These are phyloP conservation scores for Orbilia ellipsospora DNA, from an alignment of 2,329 filamentous ascomycete species.

Conservation along the genomic window DNA sequence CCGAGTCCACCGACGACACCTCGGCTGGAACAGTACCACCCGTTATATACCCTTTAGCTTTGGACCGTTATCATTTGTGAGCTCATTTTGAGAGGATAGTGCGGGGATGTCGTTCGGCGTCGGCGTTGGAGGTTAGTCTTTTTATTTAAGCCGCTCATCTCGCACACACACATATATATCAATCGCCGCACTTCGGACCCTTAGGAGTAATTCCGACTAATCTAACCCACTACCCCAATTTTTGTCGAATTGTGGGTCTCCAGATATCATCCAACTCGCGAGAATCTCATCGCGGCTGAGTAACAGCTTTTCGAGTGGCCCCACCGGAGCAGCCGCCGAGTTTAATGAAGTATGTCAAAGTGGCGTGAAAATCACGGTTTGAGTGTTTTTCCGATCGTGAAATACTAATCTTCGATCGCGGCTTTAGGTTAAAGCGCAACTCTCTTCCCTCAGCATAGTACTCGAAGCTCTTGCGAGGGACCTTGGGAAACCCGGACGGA, in stretches of 20 bases:
- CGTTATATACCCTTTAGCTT: conserved; percentile 8
- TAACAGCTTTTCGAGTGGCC: conserved; percentile 49
- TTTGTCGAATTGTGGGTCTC: neutral
- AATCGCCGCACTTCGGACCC: conserved; percentile 11
- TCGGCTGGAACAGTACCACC: conserved; percentile 35
- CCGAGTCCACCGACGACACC: conserved; percentile 25
- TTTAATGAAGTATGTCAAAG: conserved; percentile 38
- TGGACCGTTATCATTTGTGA: conserved; percentile 29
- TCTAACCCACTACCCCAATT: neutral
- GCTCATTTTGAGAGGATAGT: conserved; percentile 3
- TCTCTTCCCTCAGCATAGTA: conserved; percentile 39
- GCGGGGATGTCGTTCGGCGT: conserved; percentile 55
- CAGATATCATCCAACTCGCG: conserved; percentile 55
- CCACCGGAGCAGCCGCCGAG: conserved; percentile 47
- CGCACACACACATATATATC: no score
- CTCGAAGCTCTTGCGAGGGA: conserved; percentile 48
- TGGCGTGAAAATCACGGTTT: neutral
- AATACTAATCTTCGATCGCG: neutral
- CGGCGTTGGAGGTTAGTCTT: conserved; percentile 46
- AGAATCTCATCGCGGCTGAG: conserved; percentile 40
- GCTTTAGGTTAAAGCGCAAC: conserved; percentile 43
- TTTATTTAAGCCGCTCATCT: neutral
- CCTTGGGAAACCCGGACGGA: conserved; percentile 41
- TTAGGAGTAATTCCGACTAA: no score
- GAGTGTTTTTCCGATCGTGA: neutral